phyloP scores from a whole-genome alignment of 495 filamentous ascomycete species.

The Neurospora tetrasperma region DNA sequence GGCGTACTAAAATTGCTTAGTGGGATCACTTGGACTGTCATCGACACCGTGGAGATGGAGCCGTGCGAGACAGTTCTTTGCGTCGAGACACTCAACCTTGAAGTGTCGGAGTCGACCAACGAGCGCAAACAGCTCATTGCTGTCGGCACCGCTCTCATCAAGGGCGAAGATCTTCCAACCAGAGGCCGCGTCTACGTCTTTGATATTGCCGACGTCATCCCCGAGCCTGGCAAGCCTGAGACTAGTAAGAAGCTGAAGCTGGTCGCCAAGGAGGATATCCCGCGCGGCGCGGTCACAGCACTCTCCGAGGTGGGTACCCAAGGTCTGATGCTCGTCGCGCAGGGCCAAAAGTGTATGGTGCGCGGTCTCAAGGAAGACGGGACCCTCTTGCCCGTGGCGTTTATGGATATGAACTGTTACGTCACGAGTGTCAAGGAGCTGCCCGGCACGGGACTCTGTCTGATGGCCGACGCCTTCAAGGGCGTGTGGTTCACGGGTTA shows the following conservation, averaged over 20 bases:
- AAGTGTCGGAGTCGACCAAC: conserved; percentile 81
- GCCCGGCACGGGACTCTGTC: conserved; percentile 66
- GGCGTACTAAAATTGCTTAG: conserved; percentile 64
- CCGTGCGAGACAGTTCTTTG: conserved; percentile 67
- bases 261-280: conserved; percentile 75
- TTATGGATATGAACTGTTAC: conserved; percentile 95
- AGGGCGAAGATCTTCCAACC: conserved; percentile 80
- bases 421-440: conserved; percentile 74
- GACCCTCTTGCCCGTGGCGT: conserved; percentile 82
- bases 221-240: conserved; percentile 75
- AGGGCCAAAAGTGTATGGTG: conserved; percentile 97
- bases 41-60: conserved; percentile 64
- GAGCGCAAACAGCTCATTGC: conserved; percentile 70
- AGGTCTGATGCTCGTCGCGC: conserved; percentile 80
- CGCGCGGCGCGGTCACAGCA: conserved; percentile 83
- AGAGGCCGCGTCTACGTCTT: conserved; percentile 85
- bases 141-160: conserved; percentile 73
- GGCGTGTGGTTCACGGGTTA: conserved; percentile 93
- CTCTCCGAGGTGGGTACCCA: conserved; percentile 83
- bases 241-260: conserved; percentile 77
- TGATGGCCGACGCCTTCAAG: conserved; percentile 83
- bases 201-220: conserved; percentile 82
- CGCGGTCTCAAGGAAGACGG: conserved; percentile 92
- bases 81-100: conserved; percentile 73
- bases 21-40: conserved; percentile 61